Evolutionary conservation across 2,329 filamentous ascomycete genomes (phyloP).

Genomic region (Penicillium sp.): DNA sequence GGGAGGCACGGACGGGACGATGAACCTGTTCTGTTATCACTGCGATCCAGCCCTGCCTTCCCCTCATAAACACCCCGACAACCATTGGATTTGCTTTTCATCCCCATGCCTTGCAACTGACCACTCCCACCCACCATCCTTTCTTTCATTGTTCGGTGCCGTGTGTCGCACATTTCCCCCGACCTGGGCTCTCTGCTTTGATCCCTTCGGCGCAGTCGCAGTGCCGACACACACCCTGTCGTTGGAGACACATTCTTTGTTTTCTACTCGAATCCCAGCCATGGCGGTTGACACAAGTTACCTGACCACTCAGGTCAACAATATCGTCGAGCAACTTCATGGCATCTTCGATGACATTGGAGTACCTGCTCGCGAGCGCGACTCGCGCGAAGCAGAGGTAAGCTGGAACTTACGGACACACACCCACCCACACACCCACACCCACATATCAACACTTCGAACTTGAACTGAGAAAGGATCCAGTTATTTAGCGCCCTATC

Average conservation of each 20-base stretch:
- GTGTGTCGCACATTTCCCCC: constrained; percentile 21
- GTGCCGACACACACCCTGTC: constrained; percentile 17
- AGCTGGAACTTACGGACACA: constrained; percentile 32
- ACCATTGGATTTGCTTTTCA: not conserved
- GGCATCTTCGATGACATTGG: constrained; percentile 97
- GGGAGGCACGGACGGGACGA: constrained; percentile 24
- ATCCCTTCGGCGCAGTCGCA: constrained; percentile 21
- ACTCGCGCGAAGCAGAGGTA: constrained; percentile 87
- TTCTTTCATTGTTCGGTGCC: constrained; percentile 19
- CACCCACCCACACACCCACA: no score
- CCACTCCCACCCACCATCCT: constrained; percentile 22
- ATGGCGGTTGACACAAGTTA: constrained; percentile 85
- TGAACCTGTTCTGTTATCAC: constrained; percentile 30
- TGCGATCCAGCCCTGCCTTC: constrained; percentile 22
- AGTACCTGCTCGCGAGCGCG: constrained; percentile 89
- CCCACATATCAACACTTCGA: not conserved
- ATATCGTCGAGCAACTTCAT: constrained; percentile 90
- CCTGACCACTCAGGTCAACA: constrained; percentile 91
- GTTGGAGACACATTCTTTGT: constrained; percentile 21
- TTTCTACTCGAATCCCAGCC: constrained; percentile 10
- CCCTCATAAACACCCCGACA: constrained; percentile 27
- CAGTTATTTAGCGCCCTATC: constrained; percentile 91
- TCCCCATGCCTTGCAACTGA: constrained; percentile 25
- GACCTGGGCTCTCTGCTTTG: constrained; percentile 22
- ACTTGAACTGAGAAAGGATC: constrained; percentile 25